These are phyloP conservation scores for Talaromyces ruber DNA, from an alignment of 495 filamentous ascomycete genomes.

Conservation along the genomic window DNA sequence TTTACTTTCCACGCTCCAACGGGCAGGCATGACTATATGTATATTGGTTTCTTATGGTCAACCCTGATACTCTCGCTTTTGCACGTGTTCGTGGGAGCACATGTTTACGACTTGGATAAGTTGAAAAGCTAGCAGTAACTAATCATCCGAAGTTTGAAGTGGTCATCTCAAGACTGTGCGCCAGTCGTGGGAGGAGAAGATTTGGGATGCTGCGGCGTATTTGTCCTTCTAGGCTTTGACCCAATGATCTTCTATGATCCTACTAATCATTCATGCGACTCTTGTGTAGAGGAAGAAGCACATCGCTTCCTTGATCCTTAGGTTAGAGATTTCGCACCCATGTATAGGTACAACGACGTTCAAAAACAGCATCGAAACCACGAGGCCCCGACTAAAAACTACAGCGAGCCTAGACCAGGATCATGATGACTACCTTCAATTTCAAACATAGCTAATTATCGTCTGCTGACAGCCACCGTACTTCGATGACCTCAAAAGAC, in stretches of 20 bases:
- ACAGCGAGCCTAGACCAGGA: not conserved
- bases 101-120: not conserved
- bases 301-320: not conserved
- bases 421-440: not conserved
- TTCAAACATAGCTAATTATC: not conserved
- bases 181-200: no score
- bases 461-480: not conserved
- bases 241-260: no score
- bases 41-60: no score
- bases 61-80: not conserved
- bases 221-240: no score
- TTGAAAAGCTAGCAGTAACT: not conserved
- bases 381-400: not conserved
- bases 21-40: no score
- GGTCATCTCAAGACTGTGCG: no score
- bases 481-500: not conserved
- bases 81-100: not conserved
- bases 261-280: not conserved
- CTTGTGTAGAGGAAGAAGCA: not conserved
- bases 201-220: no score
- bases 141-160: not conserved
- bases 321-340: not conserved
- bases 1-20: no score
- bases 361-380: not conserved
- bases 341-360: not conserved